Conservation (phyloP, 148 eudicot species). For the Camellia japonica region DNA sequence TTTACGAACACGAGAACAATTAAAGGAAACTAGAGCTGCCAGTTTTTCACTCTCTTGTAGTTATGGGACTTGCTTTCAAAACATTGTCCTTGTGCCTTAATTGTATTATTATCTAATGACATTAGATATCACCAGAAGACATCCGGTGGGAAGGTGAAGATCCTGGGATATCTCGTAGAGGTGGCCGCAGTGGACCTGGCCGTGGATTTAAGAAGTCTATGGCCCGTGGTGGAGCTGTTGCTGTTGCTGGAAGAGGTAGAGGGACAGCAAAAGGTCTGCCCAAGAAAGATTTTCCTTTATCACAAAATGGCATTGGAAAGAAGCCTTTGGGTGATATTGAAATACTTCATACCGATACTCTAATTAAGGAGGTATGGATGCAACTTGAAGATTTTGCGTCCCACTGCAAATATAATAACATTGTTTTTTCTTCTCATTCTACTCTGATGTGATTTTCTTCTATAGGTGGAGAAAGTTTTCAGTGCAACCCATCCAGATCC, state of each 20-base stretch:
- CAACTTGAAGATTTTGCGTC: neutral
- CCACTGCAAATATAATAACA: neutral
- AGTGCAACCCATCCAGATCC: conserved; percentile 59
- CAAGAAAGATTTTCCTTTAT: conserved; percentile 35
- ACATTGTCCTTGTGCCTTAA: neutral
- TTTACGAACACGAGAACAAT: too few species aligned
- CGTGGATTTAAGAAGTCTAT: conserved; percentile 45
- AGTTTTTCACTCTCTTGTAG: neutral
- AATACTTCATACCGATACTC: conserved; percentile 60
- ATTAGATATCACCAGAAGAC: conserved; percentile 58
- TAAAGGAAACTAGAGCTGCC: neutral
- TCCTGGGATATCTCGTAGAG: conserved; percentile 42
- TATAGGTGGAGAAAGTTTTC: conserved; percentile 65
- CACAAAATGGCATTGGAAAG: conserved; percentile 55
- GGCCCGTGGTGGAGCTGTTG: conserved; percentile 39
- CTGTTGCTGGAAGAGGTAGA: conserved; percentile 54
- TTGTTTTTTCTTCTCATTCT: neutral
- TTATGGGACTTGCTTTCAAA: neutral
- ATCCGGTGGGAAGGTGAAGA: conserved; percentile 58
- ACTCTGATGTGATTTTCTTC: conserved; percentile 11
- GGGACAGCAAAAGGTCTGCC: conserved; percentile 44
- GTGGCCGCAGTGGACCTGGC: conserved; percentile 43
- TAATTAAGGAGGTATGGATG: conserved; percentile 56
- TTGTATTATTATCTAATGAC: neutral
- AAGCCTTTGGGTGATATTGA: conserved; percentile 57